Percentiles rank a stretch among this genome's conserved stretches.
Evolutionary conservation across 371 early-diverging fungal genomes (phyloP).

Genomic region (Mortierella sp.): DNA sequence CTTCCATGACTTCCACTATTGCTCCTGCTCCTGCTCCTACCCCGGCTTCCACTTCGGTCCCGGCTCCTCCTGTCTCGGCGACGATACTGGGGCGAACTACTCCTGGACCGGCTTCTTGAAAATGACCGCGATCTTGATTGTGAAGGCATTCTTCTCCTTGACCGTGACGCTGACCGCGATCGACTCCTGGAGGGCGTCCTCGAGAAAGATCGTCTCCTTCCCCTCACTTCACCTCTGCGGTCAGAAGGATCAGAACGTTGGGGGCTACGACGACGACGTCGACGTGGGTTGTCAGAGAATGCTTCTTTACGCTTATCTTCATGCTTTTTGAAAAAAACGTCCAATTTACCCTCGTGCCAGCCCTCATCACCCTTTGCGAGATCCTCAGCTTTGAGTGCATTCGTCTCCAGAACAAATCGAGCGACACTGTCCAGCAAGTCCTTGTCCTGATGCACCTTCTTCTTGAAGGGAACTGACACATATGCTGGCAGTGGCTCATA

Average conservation of each 20-base stretch:
- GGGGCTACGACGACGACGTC: constrained; percentile 18
- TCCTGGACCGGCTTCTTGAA: constrained; percentile 36
- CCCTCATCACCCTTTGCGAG: constrained; percentile 65
- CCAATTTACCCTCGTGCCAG: constrained; percentile 71
- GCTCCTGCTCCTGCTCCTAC: constrained; percentile 14
- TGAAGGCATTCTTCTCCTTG: constrained; percentile 6
- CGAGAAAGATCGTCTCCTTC: constrained; percentile 5
- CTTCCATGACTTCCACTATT: neutral
- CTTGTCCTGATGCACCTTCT: constrained; percentile 43
- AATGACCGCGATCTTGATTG: constrained; percentile 23
- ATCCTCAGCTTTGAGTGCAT: constrained; percentile 47
- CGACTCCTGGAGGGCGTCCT: neutral
- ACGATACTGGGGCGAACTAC: constrained; percentile 30
- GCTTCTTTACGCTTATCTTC: constrained; percentile 26
- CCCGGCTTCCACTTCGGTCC: neutral
- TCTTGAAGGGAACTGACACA: constrained; percentile 53
- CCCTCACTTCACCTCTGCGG: neutral
- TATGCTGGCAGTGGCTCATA: constrained; percentile 66
- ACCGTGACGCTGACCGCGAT: constrained; percentile 31
- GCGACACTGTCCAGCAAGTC: constrained; percentile 59
- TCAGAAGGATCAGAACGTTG: neutral
- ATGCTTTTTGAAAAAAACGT: constrained; percentile 58
- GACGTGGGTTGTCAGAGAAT: constrained; percentile 25
- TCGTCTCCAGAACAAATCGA: constrained; percentile 65
- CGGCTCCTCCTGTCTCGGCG: neutral